Evolutionary conservation across 306 rosid genomes (phyloP).

Genomic region (Ormosia emarginata): DNA sequence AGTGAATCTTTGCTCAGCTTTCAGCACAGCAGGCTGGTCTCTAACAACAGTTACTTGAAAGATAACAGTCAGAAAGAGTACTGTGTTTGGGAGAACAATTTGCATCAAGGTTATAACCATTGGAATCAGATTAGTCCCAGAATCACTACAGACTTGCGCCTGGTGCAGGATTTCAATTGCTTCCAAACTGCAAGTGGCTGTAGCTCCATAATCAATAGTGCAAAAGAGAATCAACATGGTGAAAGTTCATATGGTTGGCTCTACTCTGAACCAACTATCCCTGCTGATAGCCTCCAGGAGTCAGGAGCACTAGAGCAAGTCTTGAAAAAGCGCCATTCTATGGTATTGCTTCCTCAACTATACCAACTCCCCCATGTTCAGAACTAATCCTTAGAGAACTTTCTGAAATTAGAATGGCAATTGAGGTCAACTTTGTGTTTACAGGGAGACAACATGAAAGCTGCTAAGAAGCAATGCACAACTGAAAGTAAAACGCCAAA

Average conservation of each 20-base stretch:
- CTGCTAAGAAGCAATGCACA: constrained; percentile 56
- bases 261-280: constrained; percentile 37
- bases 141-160: constrained; percentile 6
- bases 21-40: constrained; percentile 32
- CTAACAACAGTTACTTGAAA: constrained; percentile 16
- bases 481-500: constrained; percentile 41
- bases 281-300: constrained; percentile 35
- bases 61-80: constrained; percentile 23
- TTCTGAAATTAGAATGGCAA: not conserved
- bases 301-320: constrained; percentile 29
- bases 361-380: not conserved
- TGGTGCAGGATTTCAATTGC: constrained; percentile 37
- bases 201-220: constrained; percentile 21
- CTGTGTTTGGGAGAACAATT: constrained; percentile 26
- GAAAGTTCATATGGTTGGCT: constrained; percentile 49
- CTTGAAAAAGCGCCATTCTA: constrained; percentile 44
- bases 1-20: constrained; percentile 63
- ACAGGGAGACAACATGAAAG: constrained; percentile 52
- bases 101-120: constrained; percentile 18
- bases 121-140: constrained; percentile 38
- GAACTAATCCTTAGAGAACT: not conserved
- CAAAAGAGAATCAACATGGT: constrained; percentile 35
- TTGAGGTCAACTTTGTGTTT: not conserved
- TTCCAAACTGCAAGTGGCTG: constrained; percentile 48
- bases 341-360: constrained; percentile 35